A percentile compares a stretch with the other conserved stretches of the same genome.
phyloP scores from a whole-genome alignment of 768 basidiomycete genomes.

The Tylopilus cervinicoccineus region DNA sequence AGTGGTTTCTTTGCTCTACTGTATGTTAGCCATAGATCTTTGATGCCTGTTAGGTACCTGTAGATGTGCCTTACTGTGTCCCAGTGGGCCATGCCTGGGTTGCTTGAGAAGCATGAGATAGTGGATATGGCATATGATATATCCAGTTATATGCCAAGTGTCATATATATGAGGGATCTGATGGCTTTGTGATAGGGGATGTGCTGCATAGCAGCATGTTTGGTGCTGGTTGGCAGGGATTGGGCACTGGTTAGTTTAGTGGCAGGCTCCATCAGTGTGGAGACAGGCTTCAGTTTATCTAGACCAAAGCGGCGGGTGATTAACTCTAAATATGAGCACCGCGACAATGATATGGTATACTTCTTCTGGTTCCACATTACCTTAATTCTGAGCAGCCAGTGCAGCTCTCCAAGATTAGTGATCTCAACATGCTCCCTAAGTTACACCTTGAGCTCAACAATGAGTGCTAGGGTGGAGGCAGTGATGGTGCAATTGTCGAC shows the following conservation, averaged over 20 bases:
- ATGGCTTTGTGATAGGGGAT: slow-evolving; percentile 7
- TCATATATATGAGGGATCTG: background rate
- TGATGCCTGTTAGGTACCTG: background rate
- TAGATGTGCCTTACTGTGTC: background rate
- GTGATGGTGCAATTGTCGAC: background rate
- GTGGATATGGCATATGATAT: background rate
- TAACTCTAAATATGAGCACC: slow-evolving; percentile 26
- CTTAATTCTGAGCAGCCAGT: slow-evolving; percentile 10
- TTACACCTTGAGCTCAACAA: background rate
- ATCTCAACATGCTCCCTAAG: background rate
- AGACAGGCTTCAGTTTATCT: slow-evolving; percentile 20
- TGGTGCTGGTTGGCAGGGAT: slow-evolving; percentile 18
- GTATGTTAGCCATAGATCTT: background rate
- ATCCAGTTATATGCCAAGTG: slow-evolving; percentile 7
- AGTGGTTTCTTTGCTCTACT: background rate
- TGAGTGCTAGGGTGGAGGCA: background rate
- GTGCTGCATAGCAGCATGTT: slow-evolving; percentile 21
- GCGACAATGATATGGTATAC: background rate
- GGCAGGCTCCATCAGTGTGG: slow-evolving; percentile 31
- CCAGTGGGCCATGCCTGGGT: background rate
- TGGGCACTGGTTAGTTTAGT: slow-evolving; percentile 17
- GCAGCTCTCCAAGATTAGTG: background rate
- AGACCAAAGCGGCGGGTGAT: slow-evolving; percentile 30
- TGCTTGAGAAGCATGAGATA: background rate
- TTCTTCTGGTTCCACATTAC: background rate